phyloP scores from a whole-genome alignment of 2,329 filamentous ascomycete species.

The Aspergillus unguis region DNA sequence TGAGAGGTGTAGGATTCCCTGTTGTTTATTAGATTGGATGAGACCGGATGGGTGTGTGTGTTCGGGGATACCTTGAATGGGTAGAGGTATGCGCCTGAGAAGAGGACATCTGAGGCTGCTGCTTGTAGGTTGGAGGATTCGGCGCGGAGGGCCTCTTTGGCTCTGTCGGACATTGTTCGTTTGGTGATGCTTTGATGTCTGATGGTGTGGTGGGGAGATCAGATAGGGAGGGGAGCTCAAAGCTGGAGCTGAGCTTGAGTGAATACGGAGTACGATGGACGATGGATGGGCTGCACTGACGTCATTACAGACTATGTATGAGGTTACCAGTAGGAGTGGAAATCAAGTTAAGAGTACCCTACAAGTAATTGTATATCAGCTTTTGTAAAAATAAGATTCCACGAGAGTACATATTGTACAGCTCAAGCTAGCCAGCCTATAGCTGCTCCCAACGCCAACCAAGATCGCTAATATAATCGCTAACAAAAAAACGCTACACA shows the following conservation, averaged over 20 bases:
- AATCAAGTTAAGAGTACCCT: too few relatives aligned
- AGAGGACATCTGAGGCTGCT: conserved; percentile 65
- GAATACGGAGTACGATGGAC: too few relatives aligned
- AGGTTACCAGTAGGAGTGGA: too few relatives aligned
- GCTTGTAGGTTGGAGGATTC: conserved; percentile 66
- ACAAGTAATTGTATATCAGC: too few relatives aligned
- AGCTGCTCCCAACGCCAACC: conserved; percentile 27
- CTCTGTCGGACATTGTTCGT: conserved; percentile 44
- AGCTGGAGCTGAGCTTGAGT: background rate
- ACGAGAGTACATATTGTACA: background rate
- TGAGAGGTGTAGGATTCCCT: conserved; percentile 61
- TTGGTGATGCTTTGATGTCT: background rate
- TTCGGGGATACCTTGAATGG: conserved; percentile 70
- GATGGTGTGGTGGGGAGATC: background rate
- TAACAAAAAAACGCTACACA: conserved; percentile 16
- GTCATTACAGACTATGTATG: background rate
- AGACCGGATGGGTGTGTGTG: background rate
- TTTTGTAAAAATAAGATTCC: too few relatives aligned
- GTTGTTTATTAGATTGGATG: too few relatives aligned
- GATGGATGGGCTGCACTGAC: background rate
- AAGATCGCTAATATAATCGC: conserved; percentile 33
- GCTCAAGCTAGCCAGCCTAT: background rate
- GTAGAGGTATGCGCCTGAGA: conserved; percentile 78
- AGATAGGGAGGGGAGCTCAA: background rate
- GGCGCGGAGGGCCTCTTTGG: conserved; percentile 60